A percentile compares a stretch with the other conserved stretches of the same genome.
These are phyloP conservation scores for Pneumocystis jirovecii DNA, from an alignment of 1,139 yeast genomes.

Conservation along the genomic window DNA sequence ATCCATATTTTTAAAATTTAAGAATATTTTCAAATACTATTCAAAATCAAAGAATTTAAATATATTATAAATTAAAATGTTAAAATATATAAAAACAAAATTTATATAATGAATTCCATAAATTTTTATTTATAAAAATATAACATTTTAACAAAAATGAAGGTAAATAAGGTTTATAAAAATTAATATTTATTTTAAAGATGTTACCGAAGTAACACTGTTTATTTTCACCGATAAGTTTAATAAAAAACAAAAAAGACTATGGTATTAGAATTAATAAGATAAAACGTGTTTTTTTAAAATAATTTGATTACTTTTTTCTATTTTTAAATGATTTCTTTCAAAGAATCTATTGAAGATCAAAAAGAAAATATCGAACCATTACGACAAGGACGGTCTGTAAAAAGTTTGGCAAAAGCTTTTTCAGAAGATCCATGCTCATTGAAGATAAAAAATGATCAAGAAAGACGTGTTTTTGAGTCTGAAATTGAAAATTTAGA, in stretches of 20 bases:
- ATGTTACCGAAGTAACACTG: not conserved
- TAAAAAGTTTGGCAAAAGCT: constrained; percentile 37
- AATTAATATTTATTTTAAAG: no score
- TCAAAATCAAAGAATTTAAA: no score
- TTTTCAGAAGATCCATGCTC: constrained; percentile 21
- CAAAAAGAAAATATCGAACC: constrained; percentile 76
- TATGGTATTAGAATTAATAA: not conserved
- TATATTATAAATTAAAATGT: no score
- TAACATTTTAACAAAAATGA: no score
- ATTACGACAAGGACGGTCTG: constrained; percentile 55
- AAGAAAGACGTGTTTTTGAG: constrained; percentile 28
- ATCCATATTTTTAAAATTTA: no score
- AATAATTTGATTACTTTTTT: constrained; percentile 19
- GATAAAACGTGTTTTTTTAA: not conserved
- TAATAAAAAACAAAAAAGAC: not conserved
- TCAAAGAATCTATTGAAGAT: constrained; percentile 36
- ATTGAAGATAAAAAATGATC: constrained; percentile 7
- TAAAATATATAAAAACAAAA: no score
- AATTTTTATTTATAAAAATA: no score
- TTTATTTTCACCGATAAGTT: not conserved
- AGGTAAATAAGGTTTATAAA: no score
- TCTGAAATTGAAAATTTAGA: constrained; percentile 32
- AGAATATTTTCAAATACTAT: no score
- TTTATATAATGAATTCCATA: no score
- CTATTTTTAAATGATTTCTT: not conserved